phyloP scores from a whole-genome alignment of 2,329 filamentous ascomycete genomes.

The Leptosphaerulina australis region DNA sequence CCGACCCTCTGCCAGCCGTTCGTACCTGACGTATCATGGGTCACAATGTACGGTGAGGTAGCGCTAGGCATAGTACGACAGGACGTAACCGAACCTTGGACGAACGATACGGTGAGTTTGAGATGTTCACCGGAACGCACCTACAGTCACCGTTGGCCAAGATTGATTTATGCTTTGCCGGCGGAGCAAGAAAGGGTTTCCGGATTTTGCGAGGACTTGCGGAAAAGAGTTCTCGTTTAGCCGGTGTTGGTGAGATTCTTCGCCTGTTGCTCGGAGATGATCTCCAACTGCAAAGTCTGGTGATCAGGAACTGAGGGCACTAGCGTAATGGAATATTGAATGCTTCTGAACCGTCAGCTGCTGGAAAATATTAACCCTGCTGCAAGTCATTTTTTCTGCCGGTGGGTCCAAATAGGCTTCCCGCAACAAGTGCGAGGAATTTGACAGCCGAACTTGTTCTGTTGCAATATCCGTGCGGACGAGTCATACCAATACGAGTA shows the following conservation, averaged over 20 bases:
- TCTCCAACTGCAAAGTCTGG: background rate
- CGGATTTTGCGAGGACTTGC: too few species aligned
- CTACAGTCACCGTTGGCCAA: background rate
- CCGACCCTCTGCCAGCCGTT: conserved; percentile 11
- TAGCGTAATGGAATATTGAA: conserved; percentile 1
- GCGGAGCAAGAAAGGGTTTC: background rate
- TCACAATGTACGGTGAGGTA: conserved; percentile 17
- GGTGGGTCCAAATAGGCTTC: conserved; percentile 16
- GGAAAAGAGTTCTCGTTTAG: background rate
- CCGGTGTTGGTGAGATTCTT: background rate
- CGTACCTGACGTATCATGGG: conserved; percentile 2
- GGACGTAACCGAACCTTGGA: conserved; percentile 9
- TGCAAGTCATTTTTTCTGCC: conserved; percentile 19
- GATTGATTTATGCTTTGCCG: background rate
- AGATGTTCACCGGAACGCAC: conserved; percentile 1
- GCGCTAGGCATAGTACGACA: conserved; percentile 3
- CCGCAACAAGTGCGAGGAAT: conserved; percentile 16
- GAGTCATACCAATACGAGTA: background rate
- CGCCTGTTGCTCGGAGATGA: conserved; percentile 12
- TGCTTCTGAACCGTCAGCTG: conserved; percentile 7
- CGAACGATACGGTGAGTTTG: conserved; percentile 16
- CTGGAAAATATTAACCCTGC: conserved; percentile 4
- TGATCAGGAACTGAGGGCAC: conserved; percentile 4
- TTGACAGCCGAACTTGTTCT: conserved; percentile 15
- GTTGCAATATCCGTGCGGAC: background rate